Percentiles rank a stretch among this genome's conserved stretches.
These are phyloP conservation scores for Eimeria acervulina DNA, from an alignment of 169 alveolate genomes.

Conservation along the genomic window DNA sequence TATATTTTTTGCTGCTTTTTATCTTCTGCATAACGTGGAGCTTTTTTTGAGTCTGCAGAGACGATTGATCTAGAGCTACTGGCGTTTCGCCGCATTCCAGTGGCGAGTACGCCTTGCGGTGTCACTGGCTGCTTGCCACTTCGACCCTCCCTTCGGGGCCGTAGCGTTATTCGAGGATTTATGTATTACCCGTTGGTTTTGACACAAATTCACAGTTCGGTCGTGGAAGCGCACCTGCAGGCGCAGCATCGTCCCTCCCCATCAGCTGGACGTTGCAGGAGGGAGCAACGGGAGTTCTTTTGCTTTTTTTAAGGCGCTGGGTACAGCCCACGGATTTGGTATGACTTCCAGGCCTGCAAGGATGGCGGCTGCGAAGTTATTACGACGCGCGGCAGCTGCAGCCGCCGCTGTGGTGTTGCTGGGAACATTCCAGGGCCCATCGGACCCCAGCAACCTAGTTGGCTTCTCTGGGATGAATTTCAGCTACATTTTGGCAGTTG, in stretches of 20 bases:
- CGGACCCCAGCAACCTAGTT: not conserved
- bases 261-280: not conserved
- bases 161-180: constrained; percentile 2
- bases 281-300: not conserved
- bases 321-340: not conserved
- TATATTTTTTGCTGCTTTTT: not conserved
- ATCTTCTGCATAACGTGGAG: not conserved
- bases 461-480: not conserved
- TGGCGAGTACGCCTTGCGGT: constrained; percentile 56
- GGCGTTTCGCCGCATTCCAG: constrained; percentile 53
- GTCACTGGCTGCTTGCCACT: constrained; percentile 34
- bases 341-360: not conserved
- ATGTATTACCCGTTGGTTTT: not conserved
- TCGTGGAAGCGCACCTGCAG: constrained; percentile 31
- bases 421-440: constrained; percentile 3
- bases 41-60: not conserved
- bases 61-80: not conserved
- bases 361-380: constrained; percentile 35
- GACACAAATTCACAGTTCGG: not conserved
- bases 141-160: constrained; percentile 21
- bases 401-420: constrained; percentile 13
- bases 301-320: not conserved
- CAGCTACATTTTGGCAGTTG: constrained; percentile 13
- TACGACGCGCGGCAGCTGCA: constrained; percentile 28
- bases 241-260: not conserved